phyloP scores from a whole-genome alignment of 2,329 filamentous ascomycete species.

The Fusarium chuoi region DNA sequence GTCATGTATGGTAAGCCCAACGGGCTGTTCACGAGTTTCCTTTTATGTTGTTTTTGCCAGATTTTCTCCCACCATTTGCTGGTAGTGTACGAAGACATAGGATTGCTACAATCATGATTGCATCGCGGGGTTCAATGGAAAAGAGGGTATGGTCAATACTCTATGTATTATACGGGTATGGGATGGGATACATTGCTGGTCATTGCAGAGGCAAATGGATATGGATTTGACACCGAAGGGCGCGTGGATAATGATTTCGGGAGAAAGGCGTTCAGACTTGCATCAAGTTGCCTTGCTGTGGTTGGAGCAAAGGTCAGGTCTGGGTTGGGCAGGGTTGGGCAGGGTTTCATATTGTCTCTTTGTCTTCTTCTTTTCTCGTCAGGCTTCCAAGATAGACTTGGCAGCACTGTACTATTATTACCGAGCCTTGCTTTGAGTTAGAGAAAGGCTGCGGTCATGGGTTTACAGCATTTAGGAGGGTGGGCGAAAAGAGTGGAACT shows the following conservation, averaged over 20 bases:
- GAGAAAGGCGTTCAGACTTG: conserved; percentile 35
- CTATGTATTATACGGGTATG: conserved; percentile 29
- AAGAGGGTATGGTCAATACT: conserved; percentile 26
- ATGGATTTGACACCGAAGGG: conserved; percentile 20
- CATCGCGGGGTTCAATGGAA: conserved; percentile 34
- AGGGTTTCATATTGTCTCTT: conserved; percentile 1
- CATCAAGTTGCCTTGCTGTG: conserved; percentile 30
- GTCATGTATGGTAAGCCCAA: conserved; percentile 26
- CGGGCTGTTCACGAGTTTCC: conserved; percentile 41
- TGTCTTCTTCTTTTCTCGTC: conserved; percentile 27
- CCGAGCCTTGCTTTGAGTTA: conserved; percentile 33
- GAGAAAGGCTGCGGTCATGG: conserved; percentile 25
- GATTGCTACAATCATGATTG: conserved; percentile 38
- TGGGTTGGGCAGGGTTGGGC: conserved; percentile 18
- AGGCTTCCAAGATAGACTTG: conserved; percentile 38
- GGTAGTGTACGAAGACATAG: conserved; percentile 25
- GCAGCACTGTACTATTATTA: conserved; percentile 38
- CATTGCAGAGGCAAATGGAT: conserved; percentile 22
- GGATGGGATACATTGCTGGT: conserved; percentile 28
- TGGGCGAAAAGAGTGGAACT: conserved; percentile 25
- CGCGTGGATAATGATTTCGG: conserved; percentile 41
- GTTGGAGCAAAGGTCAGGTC: conserved; percentile 24
- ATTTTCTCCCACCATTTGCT: conserved; percentile 19
- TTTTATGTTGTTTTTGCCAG: conserved; percentile 27
- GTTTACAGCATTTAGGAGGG: conserved; percentile 12